A percentile compares a stretch with the other conserved stretches of the same genome.
These are phyloP conservation scores for Mycena floridula DNA, from an alignment of 768 basidiomycete species.

Conservation along the genomic window DNA sequence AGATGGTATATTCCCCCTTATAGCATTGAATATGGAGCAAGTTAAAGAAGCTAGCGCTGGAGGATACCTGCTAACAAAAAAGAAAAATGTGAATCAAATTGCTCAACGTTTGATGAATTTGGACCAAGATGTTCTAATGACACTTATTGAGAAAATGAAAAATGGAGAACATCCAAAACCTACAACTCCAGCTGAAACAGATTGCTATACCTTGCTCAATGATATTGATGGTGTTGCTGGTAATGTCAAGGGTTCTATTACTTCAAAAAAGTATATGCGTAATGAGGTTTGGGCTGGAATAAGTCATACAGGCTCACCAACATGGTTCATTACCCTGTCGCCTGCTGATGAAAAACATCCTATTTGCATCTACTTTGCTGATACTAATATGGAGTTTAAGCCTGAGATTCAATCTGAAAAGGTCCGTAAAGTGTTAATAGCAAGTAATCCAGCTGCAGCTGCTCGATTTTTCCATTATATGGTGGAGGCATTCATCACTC, in stretches of 20 bases:
- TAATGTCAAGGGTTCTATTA: constrained; percentile 14
- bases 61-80: constrained; percentile 15
- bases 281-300: constrained; percentile 27
- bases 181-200: constrained; percentile 12
- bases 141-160: constrained; percentile 3
- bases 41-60: constrained; percentile 14
- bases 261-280: constrained; percentile 19
- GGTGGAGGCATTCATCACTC: too few species aligned
- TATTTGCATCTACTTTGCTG: too few species aligned
- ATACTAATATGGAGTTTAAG: too few species aligned
- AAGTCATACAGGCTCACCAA: constrained; percentile 15
- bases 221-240: constrained; percentile 21
- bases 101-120: constrained; percentile 7
- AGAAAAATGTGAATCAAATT: constrained; percentile 12
- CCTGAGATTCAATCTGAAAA: too few species aligned
- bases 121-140: constrained; percentile 7
- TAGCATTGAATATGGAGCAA: constrained; percentile 26
- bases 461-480: too few species aligned
- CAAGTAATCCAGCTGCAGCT: too few species aligned
- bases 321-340: constrained; percentile 14
- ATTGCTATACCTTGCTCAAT: constrained; percentile 16
- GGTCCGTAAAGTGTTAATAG: too few species aligned
- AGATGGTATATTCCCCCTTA: constrained; percentile 25
- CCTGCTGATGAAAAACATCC: constrained; percentile 10
- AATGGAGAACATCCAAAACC: constrained; percentile 12